Evolutionary conservation across 805 yeast genomes (phyloP).

Genomic region (Candida vartiovaarae): DNA sequence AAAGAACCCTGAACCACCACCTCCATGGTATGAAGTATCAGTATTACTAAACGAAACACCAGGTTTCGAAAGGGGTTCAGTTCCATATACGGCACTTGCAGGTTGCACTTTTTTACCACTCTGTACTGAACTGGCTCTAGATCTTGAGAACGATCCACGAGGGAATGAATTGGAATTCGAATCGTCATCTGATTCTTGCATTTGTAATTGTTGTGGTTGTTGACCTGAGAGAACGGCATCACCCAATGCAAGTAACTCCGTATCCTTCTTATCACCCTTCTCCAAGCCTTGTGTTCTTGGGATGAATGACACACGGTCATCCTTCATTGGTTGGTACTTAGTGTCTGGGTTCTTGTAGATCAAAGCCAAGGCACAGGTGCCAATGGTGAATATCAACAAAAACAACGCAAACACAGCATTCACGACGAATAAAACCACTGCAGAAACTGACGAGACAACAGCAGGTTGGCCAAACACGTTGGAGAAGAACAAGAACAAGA

Average conservation of each 20-base stretch:
- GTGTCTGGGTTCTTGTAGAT: slow-evolving; percentile 90
- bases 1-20: slow-evolving; percentile 7
- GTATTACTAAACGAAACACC: slow-evolving; percentile 12
- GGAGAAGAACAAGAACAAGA: slow-evolving; percentile 86
- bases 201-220: slow-evolving; percentile 20
- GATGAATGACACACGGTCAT: slow-evolving; percentile 93
- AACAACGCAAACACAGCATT: slow-evolving; percentile 86
- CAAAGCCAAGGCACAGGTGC: slow-evolving; percentile 80
- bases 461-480: slow-evolving; percentile 76
- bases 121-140: slow-evolving; percentile 16
- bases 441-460: slow-evolving; percentile 88
- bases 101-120: slow-evolving; percentile 17
- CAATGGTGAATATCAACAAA: slow-evolving; percentile 76
- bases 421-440: slow-evolving; percentile 78
- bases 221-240: slow-evolving; percentile 24
- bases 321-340: slow-evolving; percentile 92
- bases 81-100: slow-evolving; percentile 22
- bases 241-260: slow-evolving; percentile 24
- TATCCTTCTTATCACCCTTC: slow-evolving; percentile 21
- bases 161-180: slow-evolving; percentile 11
- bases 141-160: slow-evolving; percentile 11
- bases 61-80: slow-evolving; percentile 13
- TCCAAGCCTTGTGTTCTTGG: slow-evolving; percentile 39
- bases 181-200: slow-evolving; percentile 9
- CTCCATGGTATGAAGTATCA: slow-evolving; percentile 18